A percentile compares a stretch with the other conserved stretches of the same genome.
These are phyloP conservation scores for Rhizopogon vesiculosus DNA, from an alignment of 768 basidiomycete species.

Conservation along the genomic window DNA sequence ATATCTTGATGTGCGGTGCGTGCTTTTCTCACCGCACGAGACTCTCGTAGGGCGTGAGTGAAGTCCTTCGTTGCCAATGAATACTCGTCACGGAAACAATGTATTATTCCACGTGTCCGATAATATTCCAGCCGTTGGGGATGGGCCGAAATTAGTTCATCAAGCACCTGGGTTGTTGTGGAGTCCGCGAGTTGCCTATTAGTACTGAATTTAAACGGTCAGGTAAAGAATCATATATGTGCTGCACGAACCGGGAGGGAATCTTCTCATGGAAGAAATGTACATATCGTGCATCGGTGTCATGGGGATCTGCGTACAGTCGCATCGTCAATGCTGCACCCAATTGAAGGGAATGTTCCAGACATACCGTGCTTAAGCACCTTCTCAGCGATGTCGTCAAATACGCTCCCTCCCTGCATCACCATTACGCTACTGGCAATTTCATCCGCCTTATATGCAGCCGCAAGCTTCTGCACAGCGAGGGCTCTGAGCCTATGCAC, in stretches of 20 bases:
- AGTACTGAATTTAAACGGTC: slow-evolving; percentile 16
- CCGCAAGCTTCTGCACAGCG: slow-evolving; percentile 83
- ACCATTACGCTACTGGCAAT: slow-evolving; percentile 92
- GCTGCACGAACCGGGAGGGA: slow-evolving; percentile 69
- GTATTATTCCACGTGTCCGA: slow-evolving; percentile 87
- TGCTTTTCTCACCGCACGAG: slow-evolving; percentile 65
- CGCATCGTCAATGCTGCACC: slow-evolving; percentile 1
- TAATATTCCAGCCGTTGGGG: slow-evolving; percentile 83
- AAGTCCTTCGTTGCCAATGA: slow-evolving; percentile 71
- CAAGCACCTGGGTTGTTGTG: slow-evolving; percentile 71
- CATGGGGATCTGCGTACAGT: slow-evolving; percentile 55
- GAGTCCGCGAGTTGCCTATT: slow-evolving; percentile 80
- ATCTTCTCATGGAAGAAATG: slow-evolving; percentile 96
- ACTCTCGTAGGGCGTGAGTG: slow-evolving; percentile 75
- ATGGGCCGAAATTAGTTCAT: slow-evolving; percentile 67
- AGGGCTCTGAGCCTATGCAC: slow-evolving; percentile 75
- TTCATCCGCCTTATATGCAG: slow-evolving; percentile 84
- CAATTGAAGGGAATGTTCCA: neutral
- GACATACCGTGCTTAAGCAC: slow-evolving; percentile 66
- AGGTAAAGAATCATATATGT: slow-evolving; percentile 5
- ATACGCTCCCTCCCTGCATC: slow-evolving; percentile 91
- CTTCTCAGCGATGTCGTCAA: slow-evolving; percentile 88
- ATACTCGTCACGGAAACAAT: slow-evolving; percentile 85
- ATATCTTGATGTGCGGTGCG: slow-evolving; percentile 49
- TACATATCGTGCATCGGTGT: slow-evolving; percentile 80